phyloP scores from a whole-genome alignment of 2,329 filamentous ascomycete species.

The Sporothrix globosa region DNA sequence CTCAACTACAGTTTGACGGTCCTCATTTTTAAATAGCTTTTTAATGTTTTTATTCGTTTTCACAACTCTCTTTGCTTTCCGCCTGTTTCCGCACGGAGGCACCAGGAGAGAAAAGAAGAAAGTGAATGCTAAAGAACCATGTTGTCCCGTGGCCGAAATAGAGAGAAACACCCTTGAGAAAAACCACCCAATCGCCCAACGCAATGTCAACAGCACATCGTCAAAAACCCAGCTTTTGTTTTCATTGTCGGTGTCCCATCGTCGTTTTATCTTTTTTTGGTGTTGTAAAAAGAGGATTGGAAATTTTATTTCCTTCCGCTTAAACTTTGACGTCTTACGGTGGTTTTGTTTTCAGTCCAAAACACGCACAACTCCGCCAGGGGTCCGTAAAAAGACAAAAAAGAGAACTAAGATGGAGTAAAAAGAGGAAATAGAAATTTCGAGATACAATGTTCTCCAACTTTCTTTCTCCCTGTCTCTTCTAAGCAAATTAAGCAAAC shows the following conservation, averaged over 20 bases:
- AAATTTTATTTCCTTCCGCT: constrained; percentile 20
- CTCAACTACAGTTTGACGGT: background rate
- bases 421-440: too few relatives aligned
- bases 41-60: constrained; percentile 24
- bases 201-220: constrained; percentile 15
- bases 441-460: background rate
- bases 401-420: constrained; percentile 2
- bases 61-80: background rate
- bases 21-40: background rate
- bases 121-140: constrained; percentile 20
- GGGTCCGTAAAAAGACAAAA: constrained; percentile 18
- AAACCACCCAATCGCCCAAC: constrained; percentile 21
- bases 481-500: constrained; percentile 74
- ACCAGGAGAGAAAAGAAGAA: background rate
- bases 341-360: constrained; percentile 1
- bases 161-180: constrained; percentile 22
- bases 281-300: constrained; percentile 16
- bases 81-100: background rate
- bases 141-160: constrained; percentile 25
- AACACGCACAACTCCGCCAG: background rate
- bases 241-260: constrained; percentile 31
- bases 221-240: constrained; percentile 26
- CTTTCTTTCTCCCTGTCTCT: constrained; percentile 24
- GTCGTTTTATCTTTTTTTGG: constrained; percentile 3
- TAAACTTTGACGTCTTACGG: background rate